These are phyloP conservation scores for Leccinum fuscescens DNA, from an alignment of 1,284 basidiomycete genomes.

Conservation along the genomic window DNA sequence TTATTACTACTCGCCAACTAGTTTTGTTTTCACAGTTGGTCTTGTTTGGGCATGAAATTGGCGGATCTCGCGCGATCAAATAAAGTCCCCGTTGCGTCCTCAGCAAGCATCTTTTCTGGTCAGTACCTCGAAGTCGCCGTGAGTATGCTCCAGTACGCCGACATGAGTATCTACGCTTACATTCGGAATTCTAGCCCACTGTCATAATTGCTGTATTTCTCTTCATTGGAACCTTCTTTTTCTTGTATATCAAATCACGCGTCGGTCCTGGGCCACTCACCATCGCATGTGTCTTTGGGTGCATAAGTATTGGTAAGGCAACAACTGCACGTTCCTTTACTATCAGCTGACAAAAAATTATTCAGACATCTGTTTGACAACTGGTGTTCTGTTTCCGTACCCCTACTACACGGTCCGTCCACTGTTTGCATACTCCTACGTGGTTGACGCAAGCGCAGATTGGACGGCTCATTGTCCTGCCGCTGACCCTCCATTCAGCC, in stretches of 20 bases:
- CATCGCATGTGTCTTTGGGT: conserved; percentile 57
- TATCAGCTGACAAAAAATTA: not conserved
- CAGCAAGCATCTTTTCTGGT: conserved; percentile 44
- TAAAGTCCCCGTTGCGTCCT: conserved; percentile 40
- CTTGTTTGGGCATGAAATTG: conserved; percentile 63
- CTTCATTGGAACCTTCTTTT: conserved; percentile 57
- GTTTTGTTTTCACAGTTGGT: conserved; percentile 48
- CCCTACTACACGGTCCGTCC: conserved; percentile 53
- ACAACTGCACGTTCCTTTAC: not conserved
- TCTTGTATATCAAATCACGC: conserved; percentile 65
- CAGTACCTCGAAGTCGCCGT: conserved; percentile 60
- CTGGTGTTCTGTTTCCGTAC: conserved; percentile 63
- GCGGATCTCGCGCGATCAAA: conserved; percentile 57
- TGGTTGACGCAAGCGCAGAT: conserved; percentile 32
- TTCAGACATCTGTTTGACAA: conserved; percentile 60
- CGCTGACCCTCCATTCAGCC: conserved; percentile 61
- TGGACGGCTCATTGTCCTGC: conserved; percentile 55
- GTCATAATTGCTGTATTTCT: conserved; percentile 66
- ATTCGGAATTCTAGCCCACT: conserved; percentile 42
- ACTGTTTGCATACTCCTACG: not conserved
- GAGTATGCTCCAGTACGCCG: conserved; percentile 21
- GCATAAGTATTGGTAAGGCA: conserved; percentile 50
- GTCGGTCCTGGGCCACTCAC: conserved; percentile 66
- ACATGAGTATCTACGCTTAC: conserved; percentile 3
- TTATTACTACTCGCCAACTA: not conserved